Evolutionary conservation across 2,329 filamentous ascomycete species (phyloP).

Genomic region (Pyrenophora teres): DNA sequence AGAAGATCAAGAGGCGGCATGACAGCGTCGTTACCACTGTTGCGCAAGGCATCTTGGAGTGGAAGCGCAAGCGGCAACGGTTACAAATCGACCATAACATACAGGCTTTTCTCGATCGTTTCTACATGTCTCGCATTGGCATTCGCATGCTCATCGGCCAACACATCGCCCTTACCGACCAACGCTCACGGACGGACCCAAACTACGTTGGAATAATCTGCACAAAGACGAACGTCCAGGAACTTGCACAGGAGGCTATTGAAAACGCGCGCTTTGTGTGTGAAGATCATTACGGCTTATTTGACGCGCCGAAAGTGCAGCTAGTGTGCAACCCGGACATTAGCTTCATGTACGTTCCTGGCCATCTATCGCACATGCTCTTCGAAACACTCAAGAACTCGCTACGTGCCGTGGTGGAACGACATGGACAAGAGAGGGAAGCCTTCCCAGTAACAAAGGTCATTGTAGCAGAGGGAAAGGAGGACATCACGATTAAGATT

Average conservation of each 20-base stretch:
- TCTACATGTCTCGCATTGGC: constrained; percentile 99
- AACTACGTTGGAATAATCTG: constrained; percentile 98
- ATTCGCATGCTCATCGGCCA: constrained; percentile 99
- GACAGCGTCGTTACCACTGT: constrained; percentile 98
- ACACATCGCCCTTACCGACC: constrained; percentile 95
- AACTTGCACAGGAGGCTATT: constrained; percentile 94
- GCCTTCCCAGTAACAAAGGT: constrained; percentile 97
- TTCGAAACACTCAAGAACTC: constrained; percentile 99
- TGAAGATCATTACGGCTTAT: constrained; percentile 96
- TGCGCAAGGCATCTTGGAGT: constrained; percentile 95
- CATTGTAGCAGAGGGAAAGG: constrained; percentile 94
- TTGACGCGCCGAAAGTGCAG: constrained; percentile 95
- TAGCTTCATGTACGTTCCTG: constrained; percentile 99
- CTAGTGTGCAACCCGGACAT: constrained; percentile 92
- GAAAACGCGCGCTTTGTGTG: constrained; percentile 99
- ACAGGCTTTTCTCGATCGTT: constrained; percentile 95
- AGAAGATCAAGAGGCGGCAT: constrained; percentile 93
- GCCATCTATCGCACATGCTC: constrained; percentile 98
- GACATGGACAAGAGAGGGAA: constrained; percentile 91
- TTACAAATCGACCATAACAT: constrained; percentile 99
- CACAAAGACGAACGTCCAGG: constrained; percentile 95
- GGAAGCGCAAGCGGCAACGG: constrained; percentile 92
- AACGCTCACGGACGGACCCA: constrained; percentile 84
- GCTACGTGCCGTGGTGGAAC: constrained; percentile 92
- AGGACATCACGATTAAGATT: constrained; percentile 99